These are phyloP conservation scores for Ilyonectria robusta DNA, from an alignment of 2,329 filamentous ascomycete genomes.

Conservation along the genomic window DNA sequence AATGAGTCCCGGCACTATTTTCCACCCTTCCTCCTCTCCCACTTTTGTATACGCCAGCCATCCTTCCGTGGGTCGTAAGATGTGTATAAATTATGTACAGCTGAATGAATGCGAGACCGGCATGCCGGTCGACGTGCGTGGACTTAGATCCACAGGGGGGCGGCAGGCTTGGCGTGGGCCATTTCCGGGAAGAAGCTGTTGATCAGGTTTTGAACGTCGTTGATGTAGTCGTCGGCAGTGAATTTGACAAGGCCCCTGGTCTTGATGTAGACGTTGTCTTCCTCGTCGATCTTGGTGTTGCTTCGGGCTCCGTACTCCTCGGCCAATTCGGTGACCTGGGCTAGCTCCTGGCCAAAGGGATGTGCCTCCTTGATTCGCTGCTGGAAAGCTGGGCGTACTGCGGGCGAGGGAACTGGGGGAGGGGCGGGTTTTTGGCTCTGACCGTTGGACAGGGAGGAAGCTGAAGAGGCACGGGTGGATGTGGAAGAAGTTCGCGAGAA, in stretches of 20 bases:
- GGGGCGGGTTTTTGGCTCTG: slow-evolving; percentile 47
- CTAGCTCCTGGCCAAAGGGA: slow-evolving; percentile 91
- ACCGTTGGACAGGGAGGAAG: slow-evolving; percentile 56
- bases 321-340: slow-evolving; percentile 91
- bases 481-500: slow-evolving; percentile 72
- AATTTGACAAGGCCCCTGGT: slow-evolving; percentile 80
- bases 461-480: slow-evolving; percentile 66
- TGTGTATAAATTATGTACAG: slow-evolving; percentile 52
- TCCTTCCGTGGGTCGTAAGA: slow-evolving; percentile 44
- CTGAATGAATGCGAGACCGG: slow-evolving; percentile 43
- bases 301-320: slow-evolving; percentile 85
- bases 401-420: slow-evolving; percentile 50
- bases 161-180: slow-evolving; percentile 50
- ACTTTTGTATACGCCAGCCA: slow-evolving; percentile 35
- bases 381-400: slow-evolving; percentile 53
- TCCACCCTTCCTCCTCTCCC: slow-evolving; percentile 33
- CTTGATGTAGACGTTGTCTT: slow-evolving; percentile 75
- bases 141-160: slow-evolving; percentile 65
- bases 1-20: slow-evolving; percentile 35
- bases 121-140: slow-evolving; percentile 26
- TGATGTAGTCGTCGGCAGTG: slow-evolving; percentile 85
- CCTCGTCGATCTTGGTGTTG: slow-evolving; percentile 74
- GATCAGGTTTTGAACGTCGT: slow-evolving; percentile 81
- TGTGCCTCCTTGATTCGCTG: slow-evolving; percentile 64
- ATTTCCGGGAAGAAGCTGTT: slow-evolving; percentile 69